These are phyloP conservation scores for Phytophthora lateralis DNA, from an alignment of 352 stramenopile species.

Conservation along the genomic window DNA sequence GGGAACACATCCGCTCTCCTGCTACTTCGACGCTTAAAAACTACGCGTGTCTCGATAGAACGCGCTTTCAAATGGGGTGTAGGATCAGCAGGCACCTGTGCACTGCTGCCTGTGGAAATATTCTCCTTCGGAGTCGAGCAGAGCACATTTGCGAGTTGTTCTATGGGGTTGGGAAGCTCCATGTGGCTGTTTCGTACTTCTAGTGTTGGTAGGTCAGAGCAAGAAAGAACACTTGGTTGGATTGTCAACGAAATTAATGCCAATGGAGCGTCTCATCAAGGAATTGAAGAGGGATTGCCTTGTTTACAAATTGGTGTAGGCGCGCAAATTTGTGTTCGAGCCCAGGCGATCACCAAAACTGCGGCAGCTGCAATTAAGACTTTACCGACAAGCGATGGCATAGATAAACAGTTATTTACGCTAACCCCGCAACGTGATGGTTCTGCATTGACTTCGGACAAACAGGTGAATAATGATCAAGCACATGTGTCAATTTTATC, in stretches of 20 bases:
- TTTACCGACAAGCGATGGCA: constrained; percentile 2
- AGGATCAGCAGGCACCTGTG: constrained; percentile 6
- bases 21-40: not conserved
- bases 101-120: constrained; percentile 23
- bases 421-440: constrained; percentile 2
- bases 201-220: not conserved
- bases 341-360: constrained; percentile 21
- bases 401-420: constrained; percentile 11
- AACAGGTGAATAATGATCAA: not conserved
- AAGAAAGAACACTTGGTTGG: constrained; percentile 10
- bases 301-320: constrained; percentile 9
- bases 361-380: not conserved
- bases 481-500: constrained; percentile 11
- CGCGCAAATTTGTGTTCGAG: constrained; percentile 9
- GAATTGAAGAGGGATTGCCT: constrained; percentile 10
- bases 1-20: constrained; percentile 30
- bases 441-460: not conserved
- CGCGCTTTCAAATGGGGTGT: constrained; percentile 35
- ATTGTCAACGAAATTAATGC: constrained; percentile 15
- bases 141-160: constrained; percentile 4
- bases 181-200: constrained; percentile 10
- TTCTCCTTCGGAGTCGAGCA: not conserved
- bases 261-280: constrained; percentile 1
- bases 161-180: constrained; percentile 2
- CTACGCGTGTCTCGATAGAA: constrained; percentile 1